These are phyloP conservation scores for Aspergillus costaricaensis DNA, from an alignment of 2,329 filamentous ascomycete species.

Conservation along the genomic window DNA sequence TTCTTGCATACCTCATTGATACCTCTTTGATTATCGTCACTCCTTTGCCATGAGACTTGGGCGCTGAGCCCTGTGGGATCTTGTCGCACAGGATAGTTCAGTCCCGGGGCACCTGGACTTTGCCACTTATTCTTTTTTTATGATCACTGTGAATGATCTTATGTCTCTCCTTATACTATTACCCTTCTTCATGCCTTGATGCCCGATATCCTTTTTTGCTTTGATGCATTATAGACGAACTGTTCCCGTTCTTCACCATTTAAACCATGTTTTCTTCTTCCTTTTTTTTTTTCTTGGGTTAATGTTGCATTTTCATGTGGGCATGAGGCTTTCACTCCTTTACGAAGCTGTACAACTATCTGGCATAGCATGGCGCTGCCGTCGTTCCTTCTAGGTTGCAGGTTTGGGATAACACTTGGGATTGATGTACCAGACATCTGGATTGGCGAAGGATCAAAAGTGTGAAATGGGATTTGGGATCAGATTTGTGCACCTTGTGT, in stretches of 20 bases:
- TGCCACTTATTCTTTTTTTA: conserved; percentile 14
- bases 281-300: conserved; percentile 26
- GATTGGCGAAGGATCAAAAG: conserved; percentile 22
- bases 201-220: conserved; percentile 25
- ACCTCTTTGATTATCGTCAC: conserved; percentile 28
- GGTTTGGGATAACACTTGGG: conserved; percentile 28
- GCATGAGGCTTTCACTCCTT: conserved; percentile 40
- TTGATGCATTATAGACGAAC: conserved; percentile 36
- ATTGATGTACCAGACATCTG: conserved; percentile 18
- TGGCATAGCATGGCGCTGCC: conserved; percentile 41
- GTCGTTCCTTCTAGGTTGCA: conserved; percentile 41
- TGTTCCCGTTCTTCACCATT: conserved; percentile 36
- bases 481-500: not conserved
- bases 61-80: conserved; percentile 27
- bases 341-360: conserved; percentile 37
- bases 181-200: conserved; percentile 32
- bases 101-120: conserved; percentile 15
- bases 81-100: conserved; percentile 16
- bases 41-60: conserved; percentile 30
- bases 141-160: conserved; percentile 32
- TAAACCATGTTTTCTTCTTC: conserved; percentile 18
- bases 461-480: conserved; percentile 16
- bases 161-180: conserved; percentile 37
- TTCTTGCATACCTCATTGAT: conserved; percentile 10
- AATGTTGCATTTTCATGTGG: conserved; percentile 31